Base-by-base conservation (phyloP, 768 basidiomycete species). In the Russula sp. region DNA sequence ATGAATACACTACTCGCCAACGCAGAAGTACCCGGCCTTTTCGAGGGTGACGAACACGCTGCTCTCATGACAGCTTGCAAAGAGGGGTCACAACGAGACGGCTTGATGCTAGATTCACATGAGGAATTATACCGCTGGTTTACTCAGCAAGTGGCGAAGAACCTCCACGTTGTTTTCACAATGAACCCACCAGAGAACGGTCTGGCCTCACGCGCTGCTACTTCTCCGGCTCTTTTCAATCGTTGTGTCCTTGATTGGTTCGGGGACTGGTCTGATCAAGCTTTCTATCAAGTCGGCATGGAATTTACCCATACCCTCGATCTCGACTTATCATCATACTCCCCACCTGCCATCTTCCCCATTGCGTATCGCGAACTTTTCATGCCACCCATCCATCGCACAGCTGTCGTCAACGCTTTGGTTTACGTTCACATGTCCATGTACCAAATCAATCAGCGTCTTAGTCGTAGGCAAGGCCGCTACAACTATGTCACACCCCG, bases 11-110 rank as follows among this genome's bases (percentile, higher is more conserved):
- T 99, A 14, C 83, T 99, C 16, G 97, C 97, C 45, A 99, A 99
- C 70, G 97, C 97, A n/a, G 97, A 99, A 74, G 95, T 99, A n/a
- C 97, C 97, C 0, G 97, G 97, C 74, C 82, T 99, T n/a, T 99
- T 99, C 73, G 97, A 99, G 75, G 97, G 97, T n/a, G 97, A 99
- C 70, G 97, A 99, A 72, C 89, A 98, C 73, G 87, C 96, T 20
- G 92, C 95, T 55, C 79, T 99, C 61, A 98, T 98, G 95, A 98
- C 97, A 5, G 94, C 97, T 1, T 98, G 97, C 78, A 98, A 97
- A 73, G 97, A 98, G 75, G 97, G 97, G 6, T 97, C 97, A n/a
- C 95, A 98, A 71, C 86, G 97, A 14, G 97, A 99, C 67, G 97
- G 97, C 11, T 78, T 98, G 35, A 98, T 99, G 94, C 79, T 99